These are phyloP conservation scores for Arthrinium phaeospermum DNA, from an alignment of 2,329 filamentous ascomycete species.

Conservation along the genomic window DNA sequence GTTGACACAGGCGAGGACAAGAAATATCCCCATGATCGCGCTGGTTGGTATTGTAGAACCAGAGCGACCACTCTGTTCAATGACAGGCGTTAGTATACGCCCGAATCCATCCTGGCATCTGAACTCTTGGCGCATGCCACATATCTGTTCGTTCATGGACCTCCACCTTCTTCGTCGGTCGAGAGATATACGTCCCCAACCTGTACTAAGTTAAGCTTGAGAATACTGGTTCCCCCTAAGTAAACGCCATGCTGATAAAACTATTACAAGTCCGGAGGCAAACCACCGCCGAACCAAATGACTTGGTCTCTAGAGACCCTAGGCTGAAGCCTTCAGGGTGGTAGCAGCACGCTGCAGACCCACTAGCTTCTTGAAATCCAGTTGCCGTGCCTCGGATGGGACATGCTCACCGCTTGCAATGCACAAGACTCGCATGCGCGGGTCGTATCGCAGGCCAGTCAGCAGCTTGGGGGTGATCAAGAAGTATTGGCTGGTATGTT, in stretches of 20 bases:
- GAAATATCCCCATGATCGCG: background rate
- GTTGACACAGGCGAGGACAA: no score
- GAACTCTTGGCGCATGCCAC: background rate
- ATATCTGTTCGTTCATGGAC: background rate
- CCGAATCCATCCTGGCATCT: background rate
- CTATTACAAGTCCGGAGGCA: background rate
- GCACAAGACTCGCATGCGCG: constrained; percentile 90
- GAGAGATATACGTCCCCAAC: background rate
- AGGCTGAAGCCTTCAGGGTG: constrained; percentile 3
- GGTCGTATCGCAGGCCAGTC: constrained; percentile 82
- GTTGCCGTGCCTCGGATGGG: constrained; percentile 57
- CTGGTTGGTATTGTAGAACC: background rate
- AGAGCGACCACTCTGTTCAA: background rate
- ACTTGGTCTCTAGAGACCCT: background rate
- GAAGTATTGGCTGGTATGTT: constrained; percentile 87
- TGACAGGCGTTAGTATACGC: background rate
- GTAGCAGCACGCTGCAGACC: constrained; percentile 5
- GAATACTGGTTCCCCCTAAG: background rate
- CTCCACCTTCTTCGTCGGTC: background rate
- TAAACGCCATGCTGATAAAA: background rate
- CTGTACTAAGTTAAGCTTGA: background rate
- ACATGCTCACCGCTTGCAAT: constrained; percentile 88
- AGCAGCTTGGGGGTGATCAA: constrained; percentile 97
- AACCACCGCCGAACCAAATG: background rate
- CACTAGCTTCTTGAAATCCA: constrained; percentile 56